Base-by-base conservation (phyloP, 306 rosid species). In the Hylodesmum podocarpum region DNA sequence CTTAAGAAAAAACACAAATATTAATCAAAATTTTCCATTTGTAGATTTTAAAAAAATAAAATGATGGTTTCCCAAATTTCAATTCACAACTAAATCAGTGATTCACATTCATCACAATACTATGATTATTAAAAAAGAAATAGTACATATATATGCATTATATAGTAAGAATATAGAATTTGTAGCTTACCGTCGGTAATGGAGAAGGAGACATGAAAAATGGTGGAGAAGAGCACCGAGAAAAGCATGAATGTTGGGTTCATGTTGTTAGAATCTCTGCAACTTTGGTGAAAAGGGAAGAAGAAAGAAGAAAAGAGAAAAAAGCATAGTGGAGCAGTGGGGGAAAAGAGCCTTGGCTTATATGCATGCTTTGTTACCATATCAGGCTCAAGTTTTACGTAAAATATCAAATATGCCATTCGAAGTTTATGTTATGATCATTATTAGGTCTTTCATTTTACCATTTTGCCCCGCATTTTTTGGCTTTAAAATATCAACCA, bases 141-240 rank as follows among this genome's bases (percentile, higher is more conserved):
- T n/a, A n/a, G 11, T 13, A 24, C 0, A n/a, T 28, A 11, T 22
- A 25, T 55, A 12, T 54, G 13, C 1, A 40, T 40, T 33, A 33
- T 33, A 33, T 2, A 1, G 5, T 25, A 25, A 8, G 44, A 59
- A 29, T 61, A 34, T 1, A 28, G 8, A 36, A 13, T 65, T 37
- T 21, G 71, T 13, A 72, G 58, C 89, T 80, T 81, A 94, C 98
- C 98, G 68, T 94, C 98, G 8, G 6, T 66, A 43, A 90, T 18
- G 80, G 91, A 79, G 28, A 76, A 55, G 58, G 96, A 84, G 72
- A 75, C 34, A 80, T 88, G 89, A 88, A 79, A 73, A 47, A 91
- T 75, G 77, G 91, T 81, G 66, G 73, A 72, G 5, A 94, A 61
- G 33, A 94, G 88, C 82, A 90, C 76, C 47, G 87, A 87, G 69